These are phyloP conservation scores for Discostella stelligeroides DNA, from an alignment of 108 stramenopile species.

Conservation along the genomic window DNA sequence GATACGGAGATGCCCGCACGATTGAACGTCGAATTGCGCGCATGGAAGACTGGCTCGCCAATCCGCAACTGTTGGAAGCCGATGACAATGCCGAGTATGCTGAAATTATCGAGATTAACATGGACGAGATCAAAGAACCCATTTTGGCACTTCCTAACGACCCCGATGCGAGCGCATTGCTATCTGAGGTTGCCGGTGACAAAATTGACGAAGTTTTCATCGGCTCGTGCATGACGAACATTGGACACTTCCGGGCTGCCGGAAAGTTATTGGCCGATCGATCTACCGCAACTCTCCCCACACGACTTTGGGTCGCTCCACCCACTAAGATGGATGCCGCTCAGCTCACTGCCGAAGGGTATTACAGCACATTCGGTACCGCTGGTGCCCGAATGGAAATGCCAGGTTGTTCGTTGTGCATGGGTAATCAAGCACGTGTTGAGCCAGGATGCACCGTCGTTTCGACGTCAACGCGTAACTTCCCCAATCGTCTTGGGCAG, in stretches of 20 bases:
- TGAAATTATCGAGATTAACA: constrained; percentile 90
- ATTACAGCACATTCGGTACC: constrained; percentile 93
- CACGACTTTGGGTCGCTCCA: constrained; percentile 93
- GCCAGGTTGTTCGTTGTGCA: constrained; percentile 96
- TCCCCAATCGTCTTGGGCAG: constrained; percentile 96
- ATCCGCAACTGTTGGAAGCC: constrained; percentile 89
- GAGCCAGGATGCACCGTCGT: constrained; percentile 90
- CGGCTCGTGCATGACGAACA: constrained; percentile 97
- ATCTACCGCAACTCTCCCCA: constrained; percentile 73
- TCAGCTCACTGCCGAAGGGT: constrained; percentile 94
- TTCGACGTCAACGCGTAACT: constrained; percentile 94
- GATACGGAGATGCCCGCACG: constrained; percentile 93
- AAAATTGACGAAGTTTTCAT: constrained; percentile 97
- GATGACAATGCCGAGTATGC: constrained; percentile 91
- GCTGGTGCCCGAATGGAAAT: constrained; percentile 95
- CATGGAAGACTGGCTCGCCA: constrained; percentile 93
- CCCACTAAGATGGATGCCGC: constrained; percentile 98
- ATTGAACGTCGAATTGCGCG: constrained; percentile 92
- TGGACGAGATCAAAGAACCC: constrained; percentile 94
- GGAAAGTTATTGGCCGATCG: constrained; percentile 87
- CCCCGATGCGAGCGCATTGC: constrained; percentile 89
- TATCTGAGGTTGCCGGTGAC: constrained; percentile 85
- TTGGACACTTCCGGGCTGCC: constrained; percentile 97
- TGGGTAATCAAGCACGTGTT: constrained; percentile 98
- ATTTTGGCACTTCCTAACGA: constrained; percentile 94